These are phyloP conservation scores for Calonectria pteridis DNA, from an alignment of 2,329 filamentous ascomycete genomes.

Conservation along the genomic window DNA sequence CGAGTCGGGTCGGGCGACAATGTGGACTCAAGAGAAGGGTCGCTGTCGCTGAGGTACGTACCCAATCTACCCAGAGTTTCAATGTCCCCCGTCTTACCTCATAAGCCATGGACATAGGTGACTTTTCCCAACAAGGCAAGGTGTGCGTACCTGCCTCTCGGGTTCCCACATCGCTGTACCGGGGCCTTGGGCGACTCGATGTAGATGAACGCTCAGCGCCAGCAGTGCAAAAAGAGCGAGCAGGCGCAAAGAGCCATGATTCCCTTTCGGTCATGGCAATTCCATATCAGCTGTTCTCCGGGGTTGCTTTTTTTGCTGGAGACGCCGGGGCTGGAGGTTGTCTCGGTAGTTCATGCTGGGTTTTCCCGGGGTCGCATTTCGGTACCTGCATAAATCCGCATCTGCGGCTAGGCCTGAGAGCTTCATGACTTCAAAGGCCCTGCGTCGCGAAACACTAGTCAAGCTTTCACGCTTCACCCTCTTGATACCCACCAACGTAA, in stretches of 20 bases:
- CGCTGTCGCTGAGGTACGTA: conserved; percentile 41
- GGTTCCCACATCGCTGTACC: conserved; percentile 28
- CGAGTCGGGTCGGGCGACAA: conserved; percentile 41
- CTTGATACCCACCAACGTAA: conserved; percentile 41
- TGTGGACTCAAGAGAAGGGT: conserved; percentile 34
- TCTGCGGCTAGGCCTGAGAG: conserved; percentile 17
- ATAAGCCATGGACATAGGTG: conserved; percentile 21
- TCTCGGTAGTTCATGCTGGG: conserved; percentile 9
- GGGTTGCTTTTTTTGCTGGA: background rate
- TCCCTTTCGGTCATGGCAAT: background rate
- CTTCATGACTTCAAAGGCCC: conserved; percentile 16
- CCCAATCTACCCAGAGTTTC: conserved; percentile 21
- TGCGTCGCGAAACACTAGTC: background rate
- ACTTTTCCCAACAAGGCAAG: conserved; percentile 7
- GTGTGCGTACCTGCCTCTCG: background rate
- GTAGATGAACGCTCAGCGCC: background rate
- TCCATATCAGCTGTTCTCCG: background rate
- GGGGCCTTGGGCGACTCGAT: conserved; percentile 12
- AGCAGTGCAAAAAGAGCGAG: background rate
- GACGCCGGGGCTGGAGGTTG: background rate
- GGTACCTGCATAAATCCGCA: conserved; percentile 42
- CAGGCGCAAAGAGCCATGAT: background rate
- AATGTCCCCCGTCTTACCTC: conserved; percentile 29
- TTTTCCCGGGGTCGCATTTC: conserved; percentile 20
- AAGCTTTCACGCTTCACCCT: conserved; percentile 12